A percentile compares a stretch with the other conserved stretches of the same genome.
These are phyloP conservation scores for Gossypium schwendimanii DNA, from an alignment of 441 rosid genomes.

Conservation along the genomic window DNA sequence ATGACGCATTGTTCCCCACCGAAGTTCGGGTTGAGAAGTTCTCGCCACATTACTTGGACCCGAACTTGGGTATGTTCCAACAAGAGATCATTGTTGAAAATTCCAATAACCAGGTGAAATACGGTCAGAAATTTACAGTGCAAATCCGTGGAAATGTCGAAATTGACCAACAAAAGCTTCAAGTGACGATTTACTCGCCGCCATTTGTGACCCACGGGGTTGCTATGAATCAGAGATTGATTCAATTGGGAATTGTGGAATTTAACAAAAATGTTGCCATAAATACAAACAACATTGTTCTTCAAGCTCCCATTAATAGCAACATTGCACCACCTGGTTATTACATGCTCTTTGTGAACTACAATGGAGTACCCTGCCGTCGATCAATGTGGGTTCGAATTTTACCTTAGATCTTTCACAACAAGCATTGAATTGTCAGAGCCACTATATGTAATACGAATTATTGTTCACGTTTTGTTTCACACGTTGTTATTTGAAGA, in stretches of 20 bases:
- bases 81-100: constrained; percentile 18
- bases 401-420: not conserved
- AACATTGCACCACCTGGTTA: constrained; percentile 50
- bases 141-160: constrained; percentile 13
- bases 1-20: constrained; percentile 43
- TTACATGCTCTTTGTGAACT: constrained; percentile 38
- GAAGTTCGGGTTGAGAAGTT: constrained; percentile 58
- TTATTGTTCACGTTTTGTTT: no score
- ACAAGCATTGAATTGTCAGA: no score
- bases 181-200: constrained; percentile 42
- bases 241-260: constrained; percentile 22
- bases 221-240: constrained; percentile 46
- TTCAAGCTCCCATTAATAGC: constrained; percentile 25
- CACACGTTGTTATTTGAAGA: no score
- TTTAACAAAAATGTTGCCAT: not conserved
- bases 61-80: constrained; percentile 13
- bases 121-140: constrained; percentile 15
- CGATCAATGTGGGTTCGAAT: constrained; percentile 44
- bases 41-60: constrained; percentile 54
- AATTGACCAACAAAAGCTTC: not conserved
- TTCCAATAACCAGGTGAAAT: constrained; percentile 9
- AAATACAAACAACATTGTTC: not conserved
- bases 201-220: constrained; percentile 52
- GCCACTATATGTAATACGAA: no score
- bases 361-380: constrained; percentile 39